A percentile compares a stretch with the other conserved stretches of the same genome.
Evolutionary conservation across 139 green algal species (phyloP).

Genomic region (Coccomyxa sp.): DNA sequence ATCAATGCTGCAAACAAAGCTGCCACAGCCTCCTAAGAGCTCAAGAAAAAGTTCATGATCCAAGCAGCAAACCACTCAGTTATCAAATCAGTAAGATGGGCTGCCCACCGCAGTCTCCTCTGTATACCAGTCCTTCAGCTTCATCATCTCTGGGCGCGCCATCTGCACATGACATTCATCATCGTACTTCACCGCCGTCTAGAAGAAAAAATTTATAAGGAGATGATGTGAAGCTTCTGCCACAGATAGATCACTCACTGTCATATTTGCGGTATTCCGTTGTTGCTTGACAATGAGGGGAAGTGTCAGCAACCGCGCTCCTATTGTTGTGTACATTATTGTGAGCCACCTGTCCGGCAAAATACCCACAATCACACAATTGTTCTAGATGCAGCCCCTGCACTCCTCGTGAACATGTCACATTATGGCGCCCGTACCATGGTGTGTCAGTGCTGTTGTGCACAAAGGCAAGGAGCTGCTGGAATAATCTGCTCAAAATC

Average conservation of each 20-base stretch:
- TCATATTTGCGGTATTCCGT: slow-evolving; percentile 59
- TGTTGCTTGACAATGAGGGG: slow-evolving; percentile 67
- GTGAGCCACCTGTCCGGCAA: slow-evolving; percentile 35
- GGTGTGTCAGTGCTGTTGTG: slow-evolving; percentile 45
- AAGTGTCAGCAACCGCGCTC: slow-evolving; percentile 41
- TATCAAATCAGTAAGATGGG: background rate
- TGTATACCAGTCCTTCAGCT: slow-evolving; percentile 47
- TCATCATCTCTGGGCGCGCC: slow-evolving; percentile 52
- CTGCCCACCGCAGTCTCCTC: slow-evolving; percentile 30
- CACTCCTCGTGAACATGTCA: too few species aligned
- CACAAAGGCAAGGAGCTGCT: slow-evolving; percentile 41
- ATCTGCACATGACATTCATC: slow-evolving; percentile 20
- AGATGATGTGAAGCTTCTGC: too few species aligned
- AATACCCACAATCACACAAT: background rate
- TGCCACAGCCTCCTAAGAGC: too few species aligned
- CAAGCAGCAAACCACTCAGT: background rate
- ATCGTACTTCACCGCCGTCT: background rate
- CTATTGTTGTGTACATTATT: slow-evolving; percentile 53
- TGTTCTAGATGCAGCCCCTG: too few species aligned
- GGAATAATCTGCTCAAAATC: slow-evolving; percentile 45
- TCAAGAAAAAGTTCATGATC: background rate
- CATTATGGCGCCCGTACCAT: slow-evolving; percentile 40
- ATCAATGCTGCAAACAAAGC: background rate
- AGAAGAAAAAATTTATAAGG: too few species aligned
- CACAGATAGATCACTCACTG: slow-evolving; percentile 23